Conservation (phyloP, 148 eudicot genomes). For the Salicornia ramosissima region DNA sequence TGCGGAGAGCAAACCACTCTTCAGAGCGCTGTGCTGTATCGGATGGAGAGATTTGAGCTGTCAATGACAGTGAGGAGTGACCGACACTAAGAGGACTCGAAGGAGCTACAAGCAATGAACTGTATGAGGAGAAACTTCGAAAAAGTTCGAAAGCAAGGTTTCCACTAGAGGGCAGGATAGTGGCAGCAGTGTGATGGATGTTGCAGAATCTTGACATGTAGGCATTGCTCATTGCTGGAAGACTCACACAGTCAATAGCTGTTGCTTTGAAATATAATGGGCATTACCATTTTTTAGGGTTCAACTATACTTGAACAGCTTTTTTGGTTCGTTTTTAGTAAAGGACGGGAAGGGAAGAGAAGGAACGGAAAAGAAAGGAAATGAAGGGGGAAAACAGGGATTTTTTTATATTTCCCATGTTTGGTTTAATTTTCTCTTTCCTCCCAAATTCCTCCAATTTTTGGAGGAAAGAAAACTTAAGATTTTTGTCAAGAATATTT, state of each 20-base stretch:
- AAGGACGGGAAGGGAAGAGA: too few relatives aligned
- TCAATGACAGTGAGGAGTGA: slow-evolving; percentile 24
- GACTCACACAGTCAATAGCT: slow-evolving; percentile 25
- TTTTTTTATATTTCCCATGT: too few relatives aligned
- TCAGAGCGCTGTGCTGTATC: slow-evolving; percentile 78
- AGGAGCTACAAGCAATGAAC: slow-evolving; percentile 27
- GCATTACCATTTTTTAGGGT: slow-evolving; percentile 9
- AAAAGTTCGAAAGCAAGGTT: slow-evolving; percentile 29
- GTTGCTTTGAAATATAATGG: slow-evolving; percentile 16
- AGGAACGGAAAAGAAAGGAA: too few relatives aligned
- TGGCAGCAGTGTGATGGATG: slow-evolving; percentile 41
- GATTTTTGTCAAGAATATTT: too few relatives aligned
- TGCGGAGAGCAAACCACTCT: slow-evolving; percentile 87
- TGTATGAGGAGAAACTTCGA: slow-evolving; percentile 35
- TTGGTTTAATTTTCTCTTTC: too few relatives aligned
- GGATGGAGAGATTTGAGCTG: slow-evolving; percentile 39
- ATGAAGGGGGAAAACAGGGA: too few relatives aligned
- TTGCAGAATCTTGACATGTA: slow-evolving; percentile 48
- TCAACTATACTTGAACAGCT: slow-evolving; percentile 7
- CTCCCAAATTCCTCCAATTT: too few relatives aligned
- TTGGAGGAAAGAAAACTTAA: too few relatives aligned
- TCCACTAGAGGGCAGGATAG: slow-evolving; percentile 30
- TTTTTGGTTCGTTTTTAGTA: too few relatives aligned
- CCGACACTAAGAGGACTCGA: slow-evolving; percentile 21
- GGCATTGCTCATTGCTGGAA: slow-evolving; percentile 57